Base-by-base conservation (phyloP, 1,284 basidiomycete species). In the Fistulinella cinereoalba region DNA sequence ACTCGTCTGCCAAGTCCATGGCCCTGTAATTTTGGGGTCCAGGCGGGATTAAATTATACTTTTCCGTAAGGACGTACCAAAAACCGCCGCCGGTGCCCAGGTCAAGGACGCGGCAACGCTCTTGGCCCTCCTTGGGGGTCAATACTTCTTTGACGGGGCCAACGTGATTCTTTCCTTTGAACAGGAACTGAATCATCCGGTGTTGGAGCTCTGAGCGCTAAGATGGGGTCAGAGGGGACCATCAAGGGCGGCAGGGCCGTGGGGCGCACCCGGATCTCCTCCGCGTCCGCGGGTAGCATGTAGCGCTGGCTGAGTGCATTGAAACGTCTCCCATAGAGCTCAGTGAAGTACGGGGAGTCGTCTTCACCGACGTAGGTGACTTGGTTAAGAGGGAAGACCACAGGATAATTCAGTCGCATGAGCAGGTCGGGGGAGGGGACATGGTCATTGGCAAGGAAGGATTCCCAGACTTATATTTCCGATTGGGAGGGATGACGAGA, bases 1-100 rank as follows among this genome's bases (percentile, higher is more conserved):
- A 85, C 62, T 83, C 81, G 56, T 83, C 80, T 34, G 83, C 83
- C 65, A 85, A 77, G 61, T 80, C 76, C 49, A 83, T 76, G 22
- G 80, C 79, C 81, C 80, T 83, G 50, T 38, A 24, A 46, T 23
- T 36, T 41, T 21, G 49, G 31, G 23, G 39, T 49, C 39, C 21
- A 43, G 29, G 27, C 10, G 29, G 50, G 28, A 22, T 34, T 34
- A 32, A 45, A 34, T 54, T 47, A 53, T 47, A 27, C 36, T 43
- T 43, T 46, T 21, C 10, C 15, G 25, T 43, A 43, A 18, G n/a
- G n/a, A 46, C 69, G 50, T 45, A 81, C 81, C 82, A 85, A 28
- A 67, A 62, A 9, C 83, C 82, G 11, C 72, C 74, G 13, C 82
- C 82, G 3, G 82, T 84, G n/a, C 82, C 82, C 49, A 85, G 66